Percentiles rank a stretch among this genome's conserved stretches.
phyloP scores from a whole-genome alignment of 176 grass and related monocot genomes.

The Eleusine indica region DNA sequence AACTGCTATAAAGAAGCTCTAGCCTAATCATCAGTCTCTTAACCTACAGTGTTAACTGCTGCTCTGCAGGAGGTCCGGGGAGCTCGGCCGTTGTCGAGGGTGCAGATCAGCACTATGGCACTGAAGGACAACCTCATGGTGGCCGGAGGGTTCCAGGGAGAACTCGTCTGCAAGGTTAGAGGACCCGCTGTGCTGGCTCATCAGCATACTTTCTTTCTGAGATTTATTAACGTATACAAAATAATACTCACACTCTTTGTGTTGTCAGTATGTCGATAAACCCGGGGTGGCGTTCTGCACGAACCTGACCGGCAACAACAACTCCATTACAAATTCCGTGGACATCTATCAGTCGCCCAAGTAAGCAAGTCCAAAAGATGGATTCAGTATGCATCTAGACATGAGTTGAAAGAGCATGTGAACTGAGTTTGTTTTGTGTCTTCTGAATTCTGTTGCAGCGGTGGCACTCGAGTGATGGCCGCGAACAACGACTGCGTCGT shows the following conservation, averaged over 20 bases:
- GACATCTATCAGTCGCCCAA: constrained; percentile 51
- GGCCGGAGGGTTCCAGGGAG: constrained; percentile 85
- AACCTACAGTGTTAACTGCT: not conserved
- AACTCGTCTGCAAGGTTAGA: constrained; percentile 82
- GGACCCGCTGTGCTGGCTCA: not conserved
- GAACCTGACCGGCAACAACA: constrained; percentile 58
- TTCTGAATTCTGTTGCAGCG: constrained; percentile 42
- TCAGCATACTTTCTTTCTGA: not conserved
- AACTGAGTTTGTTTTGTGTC: not conserved
- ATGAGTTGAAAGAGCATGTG: not conserved
- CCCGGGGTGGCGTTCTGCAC: constrained; percentile 62
- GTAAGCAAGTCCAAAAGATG: constrained; percentile 30
- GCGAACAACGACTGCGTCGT: constrained; percentile 74
- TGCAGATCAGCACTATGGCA: constrained; percentile 79
- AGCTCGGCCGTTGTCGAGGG: constrained; percentile 55
- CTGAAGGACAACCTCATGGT: constrained; percentile 72
- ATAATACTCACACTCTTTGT: not conserved
- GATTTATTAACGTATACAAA: too few species aligned
- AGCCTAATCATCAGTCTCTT: not conserved
- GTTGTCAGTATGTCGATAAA: constrained; percentile 60
- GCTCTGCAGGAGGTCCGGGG: constrained; percentile 43
- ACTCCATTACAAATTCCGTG: constrained; percentile 78
- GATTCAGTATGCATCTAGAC: not conserved
- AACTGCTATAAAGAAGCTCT: too few species aligned
- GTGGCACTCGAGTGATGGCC: constrained; percentile 45